These are phyloP conservation scores for Scutellaria galericulata DNA, from an alignment of 257 asterid genomes.

Conservation along the genomic window DNA sequence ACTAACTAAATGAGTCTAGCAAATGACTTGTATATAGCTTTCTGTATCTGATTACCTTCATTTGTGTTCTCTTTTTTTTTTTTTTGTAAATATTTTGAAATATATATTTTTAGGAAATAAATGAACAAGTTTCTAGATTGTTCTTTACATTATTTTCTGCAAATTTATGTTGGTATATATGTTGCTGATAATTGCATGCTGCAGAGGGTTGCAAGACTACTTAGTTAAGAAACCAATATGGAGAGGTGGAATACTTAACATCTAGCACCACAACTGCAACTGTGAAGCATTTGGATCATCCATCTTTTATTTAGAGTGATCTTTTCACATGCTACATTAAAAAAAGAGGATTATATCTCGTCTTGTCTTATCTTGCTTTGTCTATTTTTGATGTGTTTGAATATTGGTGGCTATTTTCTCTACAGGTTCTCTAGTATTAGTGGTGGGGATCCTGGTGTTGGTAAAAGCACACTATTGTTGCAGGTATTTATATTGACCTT, in stretches of 20 bases:
- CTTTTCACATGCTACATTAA: slow-evolving; percentile 10
- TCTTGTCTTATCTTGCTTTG: not conserved
- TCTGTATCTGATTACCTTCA: not conserved
- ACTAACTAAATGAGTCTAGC: not conserved
- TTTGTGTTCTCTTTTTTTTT: not conserved
- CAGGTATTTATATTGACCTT: slow-evolving; percentile 60
- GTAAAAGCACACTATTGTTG: slow-evolving; percentile 90
- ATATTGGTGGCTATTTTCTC: slow-evolving; percentile 5
- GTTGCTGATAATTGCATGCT: too few relatives aligned
- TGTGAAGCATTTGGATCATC: not conserved
- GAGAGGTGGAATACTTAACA: too few relatives aligned
- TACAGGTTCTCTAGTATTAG: slow-evolving; percentile 86
- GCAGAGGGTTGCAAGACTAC: too few relatives aligned
- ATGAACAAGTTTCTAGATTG: too few relatives aligned
- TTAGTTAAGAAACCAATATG: too few relatives aligned
- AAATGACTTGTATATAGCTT: not conserved
- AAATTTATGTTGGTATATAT: too few relatives aligned
- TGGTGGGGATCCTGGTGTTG: slow-evolving; percentile 99
- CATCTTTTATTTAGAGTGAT: slow-evolving; percentile 23
- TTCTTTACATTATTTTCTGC: too few relatives aligned
- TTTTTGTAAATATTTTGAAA: not conserved
- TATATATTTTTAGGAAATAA: not conserved
- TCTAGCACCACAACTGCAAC: too few relatives aligned
- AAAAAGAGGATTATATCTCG: not conserved
- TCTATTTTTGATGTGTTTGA: slow-evolving; percentile 13